Evolutionary conservation across 225 moss, liverwort and hornwort species (phyloP).

Genomic region (Rhytidiadelphus loreus): DNA sequence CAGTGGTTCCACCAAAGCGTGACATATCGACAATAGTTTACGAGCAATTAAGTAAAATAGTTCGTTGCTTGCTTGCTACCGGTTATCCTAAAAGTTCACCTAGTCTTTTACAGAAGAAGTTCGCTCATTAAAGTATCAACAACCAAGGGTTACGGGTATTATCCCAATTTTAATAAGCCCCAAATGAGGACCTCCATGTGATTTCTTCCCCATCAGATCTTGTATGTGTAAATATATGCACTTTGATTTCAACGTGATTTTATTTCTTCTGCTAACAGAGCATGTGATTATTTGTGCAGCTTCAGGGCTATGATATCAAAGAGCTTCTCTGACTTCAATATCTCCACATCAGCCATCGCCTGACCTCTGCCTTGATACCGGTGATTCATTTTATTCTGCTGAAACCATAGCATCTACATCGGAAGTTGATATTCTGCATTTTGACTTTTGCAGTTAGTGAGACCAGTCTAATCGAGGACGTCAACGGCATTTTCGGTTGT

Average conservation of each 20-base stretch:
- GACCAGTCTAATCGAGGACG: no score
- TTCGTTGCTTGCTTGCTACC: background rate
- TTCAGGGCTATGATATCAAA: slow-evolving; percentile 84
- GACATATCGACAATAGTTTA: background rate
- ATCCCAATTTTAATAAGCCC: background rate
- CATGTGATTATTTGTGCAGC: slow-evolving; percentile 36
- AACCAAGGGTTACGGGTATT: background rate
- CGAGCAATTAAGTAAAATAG: background rate
- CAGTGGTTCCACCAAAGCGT: background rate
- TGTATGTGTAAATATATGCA: background rate
- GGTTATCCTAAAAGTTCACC: background rate
- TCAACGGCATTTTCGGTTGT: background rate
- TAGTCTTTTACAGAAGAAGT: background rate
- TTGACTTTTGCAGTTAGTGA: no score
- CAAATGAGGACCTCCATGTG: background rate
- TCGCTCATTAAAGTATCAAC: background rate
- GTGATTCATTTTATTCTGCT: background rate
- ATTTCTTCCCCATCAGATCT: background rate
- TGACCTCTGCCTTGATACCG: background rate
- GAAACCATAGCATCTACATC: background rate
- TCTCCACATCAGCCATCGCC: background rate
- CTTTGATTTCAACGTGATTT: background rate
- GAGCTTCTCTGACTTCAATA: slow-evolving; percentile 58
- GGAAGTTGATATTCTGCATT: background rate
- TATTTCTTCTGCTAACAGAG: background rate